phyloP scores from a whole-genome alignment of 148 eudicot species.

The Camellia sinensis region DNA sequence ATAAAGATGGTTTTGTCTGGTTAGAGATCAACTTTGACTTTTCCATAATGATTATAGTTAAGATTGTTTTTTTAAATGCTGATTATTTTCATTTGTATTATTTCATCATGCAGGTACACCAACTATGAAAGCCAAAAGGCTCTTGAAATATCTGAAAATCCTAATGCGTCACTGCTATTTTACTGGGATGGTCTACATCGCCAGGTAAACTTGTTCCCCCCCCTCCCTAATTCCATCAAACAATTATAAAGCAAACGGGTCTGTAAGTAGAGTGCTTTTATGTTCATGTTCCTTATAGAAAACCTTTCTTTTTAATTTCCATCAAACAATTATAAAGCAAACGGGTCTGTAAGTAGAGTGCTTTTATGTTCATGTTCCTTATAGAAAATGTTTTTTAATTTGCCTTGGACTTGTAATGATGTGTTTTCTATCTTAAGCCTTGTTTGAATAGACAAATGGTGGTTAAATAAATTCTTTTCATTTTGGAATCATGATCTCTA shows the following conservation, averaged over 20 bases:
- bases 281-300: too few relatives aligned
- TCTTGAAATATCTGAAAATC: conserved; percentile 72
- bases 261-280: too few relatives aligned
- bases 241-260: too few relatives aligned
- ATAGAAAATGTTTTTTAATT: too few relatives aligned
- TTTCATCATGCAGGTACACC: conserved; percentile 61
- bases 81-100: background rate
- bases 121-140: conserved; percentile 89
- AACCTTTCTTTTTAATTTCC: too few relatives aligned
- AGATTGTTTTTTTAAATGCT: conserved; percentile 4
- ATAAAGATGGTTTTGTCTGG: conserved; percentile 93
- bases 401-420: background rate
- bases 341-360: too few relatives aligned
- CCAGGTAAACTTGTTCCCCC: conserved; percentile 41
- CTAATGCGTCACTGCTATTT: conserved; percentile 84
- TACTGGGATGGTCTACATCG: conserved; percentile 89
- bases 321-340: background rate
- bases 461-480: background rate
- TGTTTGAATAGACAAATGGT: background rate
- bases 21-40: conserved; percentile 29
- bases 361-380: too few relatives aligned
- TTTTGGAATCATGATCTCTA: background rate
- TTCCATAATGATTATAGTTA: background rate
- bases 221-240: background rate
- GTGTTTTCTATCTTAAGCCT: background rate